Evolutionary conservation across 1,284 basidiomycete species (phyloP).

Genomic region (Prillingera fragicola): DNA sequence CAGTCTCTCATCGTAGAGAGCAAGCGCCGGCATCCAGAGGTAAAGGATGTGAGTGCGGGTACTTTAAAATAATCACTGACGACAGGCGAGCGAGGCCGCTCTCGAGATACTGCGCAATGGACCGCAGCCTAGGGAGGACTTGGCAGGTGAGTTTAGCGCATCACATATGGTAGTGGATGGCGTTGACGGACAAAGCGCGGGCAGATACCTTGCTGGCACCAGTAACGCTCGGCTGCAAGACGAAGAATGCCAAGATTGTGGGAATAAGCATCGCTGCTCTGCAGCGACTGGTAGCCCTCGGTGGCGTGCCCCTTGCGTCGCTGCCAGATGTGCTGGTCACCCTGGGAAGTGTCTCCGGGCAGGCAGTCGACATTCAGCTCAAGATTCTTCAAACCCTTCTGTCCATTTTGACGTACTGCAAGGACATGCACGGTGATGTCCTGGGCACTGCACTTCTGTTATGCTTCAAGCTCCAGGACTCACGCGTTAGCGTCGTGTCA

Average conservation of each 20-base stretch:
- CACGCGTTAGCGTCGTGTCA: slow-evolving; percentile 89
- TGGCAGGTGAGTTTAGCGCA: slow-evolving; percentile 18
- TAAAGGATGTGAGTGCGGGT: slow-evolving; percentile 60
- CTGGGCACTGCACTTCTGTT: slow-evolving; percentile 76
- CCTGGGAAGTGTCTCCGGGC: slow-evolving; percentile 77
- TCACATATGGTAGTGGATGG: slow-evolving; percentile 31
- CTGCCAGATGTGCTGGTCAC: slow-evolving; percentile 73
- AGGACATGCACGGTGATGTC: slow-evolving; percentile 67
- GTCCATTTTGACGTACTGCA: slow-evolving; percentile 80
- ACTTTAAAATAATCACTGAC: neutral
- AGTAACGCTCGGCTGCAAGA: slow-evolving; percentile 88
- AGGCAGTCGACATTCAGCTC: slow-evolving; percentile 91
- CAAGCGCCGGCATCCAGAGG: slow-evolving; percentile 71
- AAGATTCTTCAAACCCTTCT: slow-evolving; percentile 85
- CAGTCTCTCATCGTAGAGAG: slow-evolving; percentile 74
- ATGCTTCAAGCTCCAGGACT: slow-evolving; percentile 92
- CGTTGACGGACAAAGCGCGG: slow-evolving; percentile 54
- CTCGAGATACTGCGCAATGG: slow-evolving; percentile 68
- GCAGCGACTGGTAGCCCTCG: slow-evolving; percentile 81
- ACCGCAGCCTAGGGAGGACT: slow-evolving; percentile 52
- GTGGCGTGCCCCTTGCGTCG: slow-evolving; percentile 62
- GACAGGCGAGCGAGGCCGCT: slow-evolving; percentile 71
- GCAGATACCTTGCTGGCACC: slow-evolving; percentile 77
- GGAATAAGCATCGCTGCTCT: slow-evolving; percentile 85
- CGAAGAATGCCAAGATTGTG: slow-evolving; percentile 88